These are phyloP conservation scores for Rhododendron ovatum DNA, from an alignment of 148 eudicot species.

Conservation along the genomic window DNA sequence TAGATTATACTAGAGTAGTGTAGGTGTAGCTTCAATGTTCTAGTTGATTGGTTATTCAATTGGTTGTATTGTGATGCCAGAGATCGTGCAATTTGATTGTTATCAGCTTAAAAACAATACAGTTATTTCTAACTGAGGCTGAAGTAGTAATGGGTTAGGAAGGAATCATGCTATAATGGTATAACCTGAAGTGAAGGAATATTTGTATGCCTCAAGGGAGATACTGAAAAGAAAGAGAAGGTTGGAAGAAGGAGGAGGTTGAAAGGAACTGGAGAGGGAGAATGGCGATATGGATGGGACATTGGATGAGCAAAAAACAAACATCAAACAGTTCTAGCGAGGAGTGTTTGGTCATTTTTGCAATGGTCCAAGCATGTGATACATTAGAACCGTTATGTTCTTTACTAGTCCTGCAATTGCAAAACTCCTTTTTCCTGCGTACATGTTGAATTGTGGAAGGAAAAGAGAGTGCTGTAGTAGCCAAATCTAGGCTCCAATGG, in stretches of 20 bases:
- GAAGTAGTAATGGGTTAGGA: neutral
- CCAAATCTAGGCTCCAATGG: neutral
- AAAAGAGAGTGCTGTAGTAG: neutral
- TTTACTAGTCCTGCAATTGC: neutral
- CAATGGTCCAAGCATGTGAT: neutral
- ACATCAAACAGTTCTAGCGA: neutral
- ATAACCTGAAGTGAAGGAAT: neutral
- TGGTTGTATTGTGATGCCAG: neutral
- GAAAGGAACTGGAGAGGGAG: too few species aligned
- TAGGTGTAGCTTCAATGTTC: neutral
- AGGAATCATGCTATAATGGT: neutral
- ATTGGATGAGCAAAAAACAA: neutral
- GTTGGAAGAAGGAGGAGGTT: neutral
- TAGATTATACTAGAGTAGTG: neutral
- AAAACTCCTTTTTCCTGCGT: neutral
- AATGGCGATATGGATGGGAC: neutral
- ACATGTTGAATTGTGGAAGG: neutral
- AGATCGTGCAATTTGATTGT: neutral
- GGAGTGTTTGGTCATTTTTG: neutral
- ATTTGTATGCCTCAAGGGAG: neutral
- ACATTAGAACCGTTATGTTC: neutral
- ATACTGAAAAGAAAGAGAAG: neutral
- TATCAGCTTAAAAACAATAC: neutral
- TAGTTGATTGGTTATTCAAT: neutral
- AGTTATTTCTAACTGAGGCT: neutral